Percentiles rank a stretch among this genome's conserved stretches.
These are phyloP conservation scores for Erythrobasidium hasegawianum DNA, from an alignment of 1,284 basidiomycete genomes.

Conservation along the genomic window DNA sequence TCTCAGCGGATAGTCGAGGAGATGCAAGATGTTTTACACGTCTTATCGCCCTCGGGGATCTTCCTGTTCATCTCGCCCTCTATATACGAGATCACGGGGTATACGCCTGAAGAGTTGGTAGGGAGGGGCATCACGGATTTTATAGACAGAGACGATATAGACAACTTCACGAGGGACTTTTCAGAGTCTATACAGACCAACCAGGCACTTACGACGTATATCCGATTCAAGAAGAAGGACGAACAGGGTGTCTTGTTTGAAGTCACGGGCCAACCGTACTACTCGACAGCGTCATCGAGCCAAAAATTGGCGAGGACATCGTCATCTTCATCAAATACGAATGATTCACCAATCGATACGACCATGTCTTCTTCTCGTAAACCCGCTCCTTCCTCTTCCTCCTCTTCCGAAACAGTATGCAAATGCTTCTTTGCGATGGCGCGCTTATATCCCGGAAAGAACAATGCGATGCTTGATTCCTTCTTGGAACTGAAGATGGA, in stretches of 20 bases:
- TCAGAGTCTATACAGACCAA: slow-evolving; percentile 56
- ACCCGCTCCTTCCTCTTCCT: no score
- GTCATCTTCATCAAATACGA: slow-evolving; percentile 1
- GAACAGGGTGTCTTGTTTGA: slow-evolving; percentile 61
- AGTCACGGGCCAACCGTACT: slow-evolving; percentile 64
- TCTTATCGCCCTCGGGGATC: slow-evolving; percentile 60
- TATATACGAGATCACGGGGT: slow-evolving; percentile 66
- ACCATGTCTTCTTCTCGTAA: no score
- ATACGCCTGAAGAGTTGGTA: slow-evolving; percentile 66
- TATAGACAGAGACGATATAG: slow-evolving; percentile 62
- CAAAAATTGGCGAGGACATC: background rate
- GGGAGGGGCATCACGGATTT: slow-evolving; percentile 63
- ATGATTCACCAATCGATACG: background rate
- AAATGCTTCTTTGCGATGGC: slow-evolving; percentile 67
- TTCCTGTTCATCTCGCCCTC: slow-evolving; percentile 69
- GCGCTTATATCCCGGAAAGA: slow-evolving; percentile 70
- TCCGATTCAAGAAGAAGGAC: slow-evolving; percentile 59
- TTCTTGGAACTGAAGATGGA: slow-evolving; percentile 72
- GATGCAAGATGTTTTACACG: slow-evolving; percentile 66
- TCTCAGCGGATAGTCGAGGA: slow-evolving; percentile 71
- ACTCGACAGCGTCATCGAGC: slow-evolving; percentile 44
- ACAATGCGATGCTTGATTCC: slow-evolving; percentile 67
- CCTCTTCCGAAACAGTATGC: slow-evolving; percentile 25
- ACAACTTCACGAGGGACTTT: slow-evolving; percentile 59
- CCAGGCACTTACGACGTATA: slow-evolving; percentile 59